These are phyloP conservation scores for Chenopodium quinoa DNA, from an alignment of 148 eudicot genomes.

Conservation along the genomic window DNA sequence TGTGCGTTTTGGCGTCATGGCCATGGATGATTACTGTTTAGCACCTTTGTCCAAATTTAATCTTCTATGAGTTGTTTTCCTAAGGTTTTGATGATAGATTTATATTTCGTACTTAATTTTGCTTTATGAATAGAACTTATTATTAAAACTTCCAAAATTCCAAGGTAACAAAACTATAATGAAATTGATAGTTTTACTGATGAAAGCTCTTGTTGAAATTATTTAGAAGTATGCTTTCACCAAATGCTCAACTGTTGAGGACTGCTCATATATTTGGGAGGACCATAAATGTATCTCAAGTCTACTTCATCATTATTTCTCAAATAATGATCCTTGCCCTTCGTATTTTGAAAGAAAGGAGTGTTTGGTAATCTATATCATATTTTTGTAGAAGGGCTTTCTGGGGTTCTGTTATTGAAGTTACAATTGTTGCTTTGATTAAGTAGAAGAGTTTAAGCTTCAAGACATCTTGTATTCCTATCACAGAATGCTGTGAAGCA, in stretches of 20 bases:
- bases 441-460: background rate
- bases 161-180: background rate
- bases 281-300: too few relatives aligned
- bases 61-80: background rate
- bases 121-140: background rate
- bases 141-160: background rate
- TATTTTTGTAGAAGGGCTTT: background rate
- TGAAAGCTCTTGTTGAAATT: background rate
- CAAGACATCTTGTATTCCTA: background rate
- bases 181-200: background rate
- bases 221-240: background rate
- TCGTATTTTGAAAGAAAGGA: too few relatives aligned
- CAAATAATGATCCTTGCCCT: too few relatives aligned
- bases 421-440: background rate
- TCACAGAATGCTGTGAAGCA: background rate
- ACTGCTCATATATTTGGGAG: too few relatives aligned
- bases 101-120: background rate
- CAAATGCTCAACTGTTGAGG: too few relatives aligned
- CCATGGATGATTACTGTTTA: background rate
- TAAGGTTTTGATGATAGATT: background rate
- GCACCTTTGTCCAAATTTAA: background rate
- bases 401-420: background rate
- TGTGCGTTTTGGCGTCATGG: background rate
- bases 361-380: background rate
- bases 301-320: too few relatives aligned